Evolutionary conservation across 1,284 basidiomycete species (phyloP).

Genomic region (Cryptococcus jaspeensis): DNA sequence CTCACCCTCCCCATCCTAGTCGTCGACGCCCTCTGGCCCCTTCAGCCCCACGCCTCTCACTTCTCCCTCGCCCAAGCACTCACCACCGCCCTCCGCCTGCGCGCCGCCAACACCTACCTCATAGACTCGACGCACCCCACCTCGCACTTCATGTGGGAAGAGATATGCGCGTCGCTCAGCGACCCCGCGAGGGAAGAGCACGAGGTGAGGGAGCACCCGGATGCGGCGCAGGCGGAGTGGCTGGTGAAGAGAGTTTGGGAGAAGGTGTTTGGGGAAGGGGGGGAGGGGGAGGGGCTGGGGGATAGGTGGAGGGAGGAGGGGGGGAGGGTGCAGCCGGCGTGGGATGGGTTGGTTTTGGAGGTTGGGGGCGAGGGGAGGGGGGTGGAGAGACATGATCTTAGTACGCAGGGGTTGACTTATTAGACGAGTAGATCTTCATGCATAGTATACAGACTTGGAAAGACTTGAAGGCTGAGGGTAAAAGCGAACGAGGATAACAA

Average conservation of each 20-base stretch:
- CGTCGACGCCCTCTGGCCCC: conserved; percentile 48
- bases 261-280: conserved; percentile 11
- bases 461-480: too few relatives aligned
- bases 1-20: conserved; percentile 35
- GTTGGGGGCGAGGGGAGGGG: conserved; percentile 10
- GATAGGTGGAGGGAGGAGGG: conserved; percentile 22
- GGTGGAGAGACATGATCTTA: conserved; percentile 11
- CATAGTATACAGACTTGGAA: too few relatives aligned
- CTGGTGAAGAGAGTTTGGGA: conserved; percentile 30
- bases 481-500: too few relatives aligned
- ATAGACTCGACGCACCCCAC: conserved; percentile 50
- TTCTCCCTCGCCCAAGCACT: conserved; percentile 47
- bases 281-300: conserved; percentile 13
- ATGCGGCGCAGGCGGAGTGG: conserved; percentile 31
- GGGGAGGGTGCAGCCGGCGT: conserved; percentile 40
- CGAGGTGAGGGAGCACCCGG: conserved; percentile 24
- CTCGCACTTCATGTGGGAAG: conserved; percentile 50
- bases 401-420: conserved; percentile 14
- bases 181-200: conserved; percentile 5
- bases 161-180: conserved; percentile 31
- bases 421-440: background rate
- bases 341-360: conserved; percentile 41
- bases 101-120: conserved; percentile 42
- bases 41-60: conserved; percentile 43
- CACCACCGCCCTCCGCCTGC: conserved; percentile 34